Evolutionary conservation across 768 basidiomycete species (phyloP), one percentile per base, ranked within the genome.

Genomic region (Leucocoprinus birnbaumii): DNA sequence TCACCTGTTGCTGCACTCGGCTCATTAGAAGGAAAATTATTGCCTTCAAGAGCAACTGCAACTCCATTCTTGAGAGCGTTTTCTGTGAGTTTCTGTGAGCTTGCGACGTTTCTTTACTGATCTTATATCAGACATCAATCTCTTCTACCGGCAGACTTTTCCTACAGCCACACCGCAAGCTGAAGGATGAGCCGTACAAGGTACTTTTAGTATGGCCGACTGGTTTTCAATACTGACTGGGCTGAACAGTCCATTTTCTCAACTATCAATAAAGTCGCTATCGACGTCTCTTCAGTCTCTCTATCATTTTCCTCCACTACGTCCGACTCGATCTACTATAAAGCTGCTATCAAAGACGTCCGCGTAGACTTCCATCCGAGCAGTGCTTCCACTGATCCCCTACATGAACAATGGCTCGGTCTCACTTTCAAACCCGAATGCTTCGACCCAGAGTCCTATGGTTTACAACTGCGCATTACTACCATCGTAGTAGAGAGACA

Each of bases 381-480:
- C 57, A 73, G 82, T 47, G 70, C 79, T 3, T 67, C 68, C 9
- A 56, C 62, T 19, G 76, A 76, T 58, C 58, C 67, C 1, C 64
- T 82, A 5, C 85, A 87, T 64, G 70, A 69, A 45, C 65, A 75
- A 48, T 78, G 80, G 74, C 65, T 89, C 9, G 88, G 88, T 41
- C 68, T 70, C 1, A 62, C 64, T 22, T 61, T 61, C 40, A 62
- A 59, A 11, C 43, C 64, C 2, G 69, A 75, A 27, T 61, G 62
- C 19, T 68, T 78, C 53, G 73, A 80, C 44, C 69, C 81, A 7
- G 77, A 81, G 43, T 72, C 77, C 0, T 86, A 84, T 59, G 63
- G 70, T 19, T 61, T 86, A 55, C 67, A 66, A 41, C 65, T 83
- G 21, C 69, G 72, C 3, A 62, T 83, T 7, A 66, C 71, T n/a